phyloP scores from a whole-genome alignment of 2,329 filamentous ascomycete genomes.

The Trichoderma afroharzianum region DNA sequence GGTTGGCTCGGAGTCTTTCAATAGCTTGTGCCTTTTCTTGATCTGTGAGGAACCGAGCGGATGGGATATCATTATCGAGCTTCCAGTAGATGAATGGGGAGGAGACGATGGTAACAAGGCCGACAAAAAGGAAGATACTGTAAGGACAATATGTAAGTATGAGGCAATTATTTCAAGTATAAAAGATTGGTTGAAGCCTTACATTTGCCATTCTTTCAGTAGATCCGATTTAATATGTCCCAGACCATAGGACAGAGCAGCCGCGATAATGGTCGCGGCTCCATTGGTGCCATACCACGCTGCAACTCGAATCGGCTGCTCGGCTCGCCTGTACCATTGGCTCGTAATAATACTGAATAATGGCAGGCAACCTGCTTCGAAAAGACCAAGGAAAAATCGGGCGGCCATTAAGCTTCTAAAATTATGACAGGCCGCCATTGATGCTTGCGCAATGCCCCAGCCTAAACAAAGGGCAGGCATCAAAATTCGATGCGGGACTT shows the following conservation, averaged over 20 bases:
- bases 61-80: conserved; percentile 56
- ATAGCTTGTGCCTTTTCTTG: conserved; percentile 65
- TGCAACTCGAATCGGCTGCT: conserved; percentile 61
- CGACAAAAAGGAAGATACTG: neutral
- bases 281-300: conserved; percentile 64
- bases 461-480: conserved; percentile 49
- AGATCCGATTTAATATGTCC: neutral
- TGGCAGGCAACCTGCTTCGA: conserved; percentile 51
- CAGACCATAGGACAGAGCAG: conserved; percentile 53
- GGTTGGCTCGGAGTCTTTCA: conserved; percentile 66
- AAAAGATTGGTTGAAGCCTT: neutral
- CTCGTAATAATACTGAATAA: conserved; percentile 46
- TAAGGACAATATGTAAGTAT: neutral
- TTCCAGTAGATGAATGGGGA: conserved; percentile 56
- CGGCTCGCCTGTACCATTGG: conserved; percentile 46
- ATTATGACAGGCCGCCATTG: conserved; percentile 45
- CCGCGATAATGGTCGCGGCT: conserved; percentile 53
- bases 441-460: conserved; percentile 42
- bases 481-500: conserved; percentile 55
- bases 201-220: neutral
- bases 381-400: conserved; percentile 27
- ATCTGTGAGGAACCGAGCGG: conserved; percentile 56
- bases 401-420: conserved; percentile 32
- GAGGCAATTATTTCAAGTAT: neutral
- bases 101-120: neutral